A percentile compares a stretch with the other conserved stretches of the same genome.
Conservation (phyloP, 2,329 filamentous ascomycete species). For the Rutstroemia sp. region DNA sequence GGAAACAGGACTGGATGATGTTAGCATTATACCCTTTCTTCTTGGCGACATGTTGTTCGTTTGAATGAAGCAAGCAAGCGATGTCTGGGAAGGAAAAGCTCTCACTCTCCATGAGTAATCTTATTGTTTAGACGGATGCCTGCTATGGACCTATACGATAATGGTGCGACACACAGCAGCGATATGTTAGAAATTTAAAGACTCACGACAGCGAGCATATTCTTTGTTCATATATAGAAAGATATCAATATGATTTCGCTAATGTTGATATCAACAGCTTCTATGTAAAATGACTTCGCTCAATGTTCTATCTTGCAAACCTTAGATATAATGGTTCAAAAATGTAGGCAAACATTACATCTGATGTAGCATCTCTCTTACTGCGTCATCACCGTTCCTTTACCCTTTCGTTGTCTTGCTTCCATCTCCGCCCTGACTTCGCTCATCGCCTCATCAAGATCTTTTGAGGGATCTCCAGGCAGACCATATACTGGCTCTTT, state of each 20-base stretch:
- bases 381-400: neutral
- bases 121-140: neutral
- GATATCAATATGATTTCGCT: too few relatives aligned
- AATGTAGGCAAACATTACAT: neutral
- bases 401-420: slow-evolving; percentile 20
- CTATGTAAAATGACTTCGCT: too few relatives aligned
- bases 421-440: slow-evolving; percentile 45
- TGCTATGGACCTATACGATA: neutral
- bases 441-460: slow-evolving; percentile 56
- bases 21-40: slow-evolving; percentile 13
- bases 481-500: slow-evolving; percentile 67
- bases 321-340: too few relatives aligned
- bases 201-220: neutral
- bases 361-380: neutral
- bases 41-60: neutral
- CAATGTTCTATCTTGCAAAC: too few relatives aligned
- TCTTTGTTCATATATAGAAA: neutral
- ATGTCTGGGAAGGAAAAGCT: slow-evolving; percentile 3
- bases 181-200: neutral
- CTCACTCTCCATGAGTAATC: neutral
- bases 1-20: neutral
- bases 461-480: slow-evolving; percentile 64
- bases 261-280: too few relatives aligned
- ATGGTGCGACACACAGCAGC: neutral
- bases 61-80: neutral